phyloP scores from a whole-genome alignment of 163 green algal species.

The Smithsoniella earleae region DNA sequence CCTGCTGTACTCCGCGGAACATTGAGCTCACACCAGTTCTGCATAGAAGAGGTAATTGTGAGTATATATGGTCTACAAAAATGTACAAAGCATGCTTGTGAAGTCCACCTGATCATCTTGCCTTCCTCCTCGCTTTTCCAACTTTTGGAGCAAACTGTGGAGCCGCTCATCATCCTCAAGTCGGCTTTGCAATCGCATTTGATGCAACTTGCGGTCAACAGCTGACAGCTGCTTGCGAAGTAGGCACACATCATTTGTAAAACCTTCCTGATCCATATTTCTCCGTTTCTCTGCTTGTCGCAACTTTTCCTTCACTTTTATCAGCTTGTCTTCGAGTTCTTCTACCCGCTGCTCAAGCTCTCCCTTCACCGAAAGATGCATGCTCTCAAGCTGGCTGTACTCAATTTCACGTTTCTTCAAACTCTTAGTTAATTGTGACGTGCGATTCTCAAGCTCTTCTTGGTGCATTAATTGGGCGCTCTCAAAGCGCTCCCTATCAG shows the following conservation, averaged over 20 bases:
- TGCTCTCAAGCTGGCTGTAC: slow-evolving; percentile 44
- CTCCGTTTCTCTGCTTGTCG: slow-evolving; percentile 31
- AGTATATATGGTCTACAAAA: not conserved
- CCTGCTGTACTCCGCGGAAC: not conserved
- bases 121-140: slow-evolving; percentile 43
- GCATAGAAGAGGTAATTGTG: not conserved
- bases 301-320: slow-evolving; percentile 33
- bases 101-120: slow-evolving; percentile 18
- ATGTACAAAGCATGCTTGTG: not conserved
- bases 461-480: not conserved
- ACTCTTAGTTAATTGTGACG: slow-evolving; percentile 11
- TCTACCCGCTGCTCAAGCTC: slow-evolving; percentile 53
- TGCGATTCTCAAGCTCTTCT: not conserved
- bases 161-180: slow-evolving; percentile 69
- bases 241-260: slow-evolving; percentile 57
- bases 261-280: slow-evolving; percentile 61
- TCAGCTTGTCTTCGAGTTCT: slow-evolving; percentile 49
- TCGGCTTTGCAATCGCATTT: slow-evolving; percentile 57
- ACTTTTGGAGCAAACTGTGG: slow-evolving; percentile 54
- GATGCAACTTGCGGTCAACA: slow-evolving; percentile 64
- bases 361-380: slow-evolving; percentile 52
- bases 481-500: not conserved
- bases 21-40: not conserved
- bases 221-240: slow-evolving; percentile 61
- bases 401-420: slow-evolving; percentile 14